A percentile compares a stretch with the other conserved stretches of the same genome.
phyloP scores from a whole-genome alignment of 768 basidiomycete species.

The Termitomyces sp. region DNA sequence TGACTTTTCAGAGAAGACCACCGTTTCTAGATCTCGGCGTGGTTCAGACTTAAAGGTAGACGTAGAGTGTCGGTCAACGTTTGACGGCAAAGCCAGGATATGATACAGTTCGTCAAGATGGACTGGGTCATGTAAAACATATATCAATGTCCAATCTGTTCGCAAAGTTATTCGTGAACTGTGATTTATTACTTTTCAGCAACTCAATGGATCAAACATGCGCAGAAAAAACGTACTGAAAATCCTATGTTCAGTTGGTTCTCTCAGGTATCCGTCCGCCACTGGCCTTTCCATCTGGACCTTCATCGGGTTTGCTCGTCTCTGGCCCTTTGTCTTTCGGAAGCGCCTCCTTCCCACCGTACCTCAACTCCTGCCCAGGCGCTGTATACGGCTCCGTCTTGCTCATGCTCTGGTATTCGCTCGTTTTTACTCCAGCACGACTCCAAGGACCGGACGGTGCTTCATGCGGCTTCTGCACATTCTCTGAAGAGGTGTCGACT shows the following conservation, averaged over 20 bases:
- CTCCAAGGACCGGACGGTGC: slow-evolving; percentile 47
- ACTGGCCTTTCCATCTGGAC: slow-evolving; percentile 37
- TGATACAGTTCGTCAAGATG: background rate
- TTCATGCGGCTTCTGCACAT: slow-evolving; percentile 48
- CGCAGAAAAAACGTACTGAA: background rate
- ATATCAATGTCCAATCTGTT: background rate
- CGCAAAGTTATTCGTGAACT: background rate
- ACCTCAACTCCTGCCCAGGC: slow-evolving; percentile 28
- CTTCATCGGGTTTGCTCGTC: slow-evolving; percentile 31
- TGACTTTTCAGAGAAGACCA: background rate
- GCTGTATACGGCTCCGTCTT: slow-evolving; percentile 32
- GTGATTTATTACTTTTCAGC: background rate
- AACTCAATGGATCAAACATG: background rate
- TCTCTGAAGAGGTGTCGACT: slow-evolving; percentile 44
- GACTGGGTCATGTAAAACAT: background rate
- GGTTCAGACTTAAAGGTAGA: background rate
- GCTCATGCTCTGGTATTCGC: slow-evolving; percentile 31
- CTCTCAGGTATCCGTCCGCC: slow-evolving; percentile 34
- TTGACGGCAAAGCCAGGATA: background rate
- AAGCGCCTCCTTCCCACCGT: slow-evolving; percentile 27
- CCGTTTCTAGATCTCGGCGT: background rate
- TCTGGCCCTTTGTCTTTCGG: slow-evolving; percentile 33
- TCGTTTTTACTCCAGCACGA: slow-evolving; percentile 36
- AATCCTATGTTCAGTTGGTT: slow-evolving; percentile 1
- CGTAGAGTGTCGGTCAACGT: background rate